phyloP scores from a whole-genome alignment of 1,139 yeast genomes.

The Zygotorulaspora mrakii region DNA sequence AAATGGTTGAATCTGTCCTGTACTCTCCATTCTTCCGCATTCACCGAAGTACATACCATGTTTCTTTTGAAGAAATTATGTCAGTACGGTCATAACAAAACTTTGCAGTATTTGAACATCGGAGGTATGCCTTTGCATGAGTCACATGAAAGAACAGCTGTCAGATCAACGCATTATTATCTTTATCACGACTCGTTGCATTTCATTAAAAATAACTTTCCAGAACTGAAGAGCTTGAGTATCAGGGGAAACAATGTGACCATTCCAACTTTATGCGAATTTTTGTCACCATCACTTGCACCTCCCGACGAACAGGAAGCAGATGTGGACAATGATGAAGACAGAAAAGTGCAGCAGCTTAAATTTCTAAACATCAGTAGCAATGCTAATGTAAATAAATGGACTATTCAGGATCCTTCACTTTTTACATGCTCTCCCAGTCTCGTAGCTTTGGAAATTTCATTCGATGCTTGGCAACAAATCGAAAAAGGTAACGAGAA shows the following conservation, averaged over 20 bases:
- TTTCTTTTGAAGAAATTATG: conserved; percentile 49
- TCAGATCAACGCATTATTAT: conserved; percentile 26
- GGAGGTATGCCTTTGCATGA: conserved; percentile 61
- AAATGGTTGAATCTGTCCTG: conserved; percentile 77
- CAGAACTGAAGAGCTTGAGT: conserved; percentile 56
- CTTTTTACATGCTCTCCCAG: conserved; percentile 43
- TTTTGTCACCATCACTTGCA: conserved; percentile 39
- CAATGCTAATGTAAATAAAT: conserved; percentile 45
- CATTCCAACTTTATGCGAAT: conserved; percentile 47
- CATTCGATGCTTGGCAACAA: conserved; percentile 39
- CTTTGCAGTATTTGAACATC: conserved; percentile 52
- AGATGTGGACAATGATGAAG: conserved; percentile 17
- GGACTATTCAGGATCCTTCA: conserved; percentile 51
- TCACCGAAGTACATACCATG: conserved; percentile 56
- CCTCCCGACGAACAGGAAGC: conserved; percentile 9
- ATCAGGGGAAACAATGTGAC: conserved; percentile 57
- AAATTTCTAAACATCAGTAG: conserved; percentile 52
- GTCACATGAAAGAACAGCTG: conserved; percentile 18
- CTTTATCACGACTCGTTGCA: conserved; percentile 46
- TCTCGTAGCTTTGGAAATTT: conserved; percentile 40
- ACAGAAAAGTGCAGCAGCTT: conserved; percentile 31
- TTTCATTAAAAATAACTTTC: conserved; percentile 53
- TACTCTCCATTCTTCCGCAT: conserved; percentile 64
- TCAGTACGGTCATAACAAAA: conserved; percentile 40
- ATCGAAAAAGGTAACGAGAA: conserved; percentile 37